These are phyloP conservation scores for Neonothopanus nambi DNA, from an alignment of 1,284 basidiomycete species.

Conservation along the genomic window DNA sequence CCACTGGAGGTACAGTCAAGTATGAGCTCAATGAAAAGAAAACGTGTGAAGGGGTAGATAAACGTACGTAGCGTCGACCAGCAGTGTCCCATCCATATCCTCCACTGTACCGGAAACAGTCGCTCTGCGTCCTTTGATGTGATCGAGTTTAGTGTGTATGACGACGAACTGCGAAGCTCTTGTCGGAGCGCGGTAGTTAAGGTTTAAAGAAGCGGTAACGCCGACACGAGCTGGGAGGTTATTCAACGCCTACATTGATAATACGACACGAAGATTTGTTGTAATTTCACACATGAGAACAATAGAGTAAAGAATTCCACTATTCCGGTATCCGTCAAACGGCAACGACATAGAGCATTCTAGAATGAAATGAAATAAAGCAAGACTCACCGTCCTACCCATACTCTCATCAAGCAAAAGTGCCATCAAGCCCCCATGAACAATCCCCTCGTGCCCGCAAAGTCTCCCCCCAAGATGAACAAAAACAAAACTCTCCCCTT, in stretches of 20 bases:
- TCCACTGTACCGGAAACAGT: constrained; percentile 73
- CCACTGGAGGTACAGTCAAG: too few species aligned
- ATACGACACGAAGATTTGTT: too few species aligned
- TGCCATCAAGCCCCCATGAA: constrained; percentile 91
- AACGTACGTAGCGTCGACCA: constrained; percentile 79
- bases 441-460: constrained; percentile 92
- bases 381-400: constrained; percentile 68
- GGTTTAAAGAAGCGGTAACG: constrained; percentile 82
- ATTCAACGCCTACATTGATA: constrained; percentile 55
- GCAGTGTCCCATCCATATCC: constrained; percentile 72
- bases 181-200: constrained; percentile 81
- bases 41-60: neutral
- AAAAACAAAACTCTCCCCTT: constrained; percentile 68
- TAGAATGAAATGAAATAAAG: neutral
- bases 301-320: too few species aligned
- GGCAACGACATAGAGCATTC: too few species aligned
- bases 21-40: too few species aligned
- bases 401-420: constrained; percentile 89
- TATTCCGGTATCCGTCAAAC: too few species aligned
- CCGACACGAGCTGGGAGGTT: constrained; percentile 88
- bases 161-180: constrained; percentile 83
- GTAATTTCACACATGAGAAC: too few species aligned
- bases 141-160: constrained; percentile 62
- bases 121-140: constrained; percentile 76
- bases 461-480: constrained; percentile 84